These are phyloP conservation scores for Luzula sylvatica DNA, from an alignment of 176 grass and related monocot genomes.

Conservation along the genomic window DNA sequence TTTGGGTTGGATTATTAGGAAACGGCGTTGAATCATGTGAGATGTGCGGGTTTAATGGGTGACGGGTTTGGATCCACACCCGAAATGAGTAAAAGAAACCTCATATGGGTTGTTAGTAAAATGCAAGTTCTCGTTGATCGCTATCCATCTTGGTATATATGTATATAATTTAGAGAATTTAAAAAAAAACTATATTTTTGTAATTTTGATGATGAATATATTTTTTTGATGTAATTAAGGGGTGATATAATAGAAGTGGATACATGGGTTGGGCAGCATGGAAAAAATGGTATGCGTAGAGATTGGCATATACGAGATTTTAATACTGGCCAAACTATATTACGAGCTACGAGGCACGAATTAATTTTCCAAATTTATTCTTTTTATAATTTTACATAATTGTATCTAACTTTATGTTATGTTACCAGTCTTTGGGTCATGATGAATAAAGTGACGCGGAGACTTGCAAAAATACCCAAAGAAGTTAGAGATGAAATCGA, in stretches of 20 bases:
- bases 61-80: conserved; percentile 91
- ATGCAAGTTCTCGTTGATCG: conserved; percentile 70
- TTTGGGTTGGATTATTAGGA: background rate
- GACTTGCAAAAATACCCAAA: conserved; percentile 79
- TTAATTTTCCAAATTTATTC: no score
- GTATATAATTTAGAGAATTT: background rate
- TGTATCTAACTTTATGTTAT: conserved; percentile 14
- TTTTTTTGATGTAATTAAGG: conserved; percentile 45
- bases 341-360: conserved; percentile 70
- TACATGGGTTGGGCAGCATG: conserved; percentile 74
- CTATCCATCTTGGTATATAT: conserved; percentile 88
- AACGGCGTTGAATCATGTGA: conserved; percentile 92
- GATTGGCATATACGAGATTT: conserved; percentile 91
- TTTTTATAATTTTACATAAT: background rate
- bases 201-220: no score
- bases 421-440: conserved; percentile 85
- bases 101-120: conserved; percentile 99
- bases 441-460: conserved; percentile 92
- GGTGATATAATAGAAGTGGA: conserved; percentile 79
- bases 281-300: conserved; percentile 94
- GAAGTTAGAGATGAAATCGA: conserved; percentile 84
- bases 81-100: conserved; percentile 88
- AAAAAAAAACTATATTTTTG: background rate
- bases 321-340: conserved; percentile 50
- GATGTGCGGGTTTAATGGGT: conserved; percentile 60